Conservation (phyloP, 176 grass and related monocot genomes). For the Eleusine indica region DNA sequence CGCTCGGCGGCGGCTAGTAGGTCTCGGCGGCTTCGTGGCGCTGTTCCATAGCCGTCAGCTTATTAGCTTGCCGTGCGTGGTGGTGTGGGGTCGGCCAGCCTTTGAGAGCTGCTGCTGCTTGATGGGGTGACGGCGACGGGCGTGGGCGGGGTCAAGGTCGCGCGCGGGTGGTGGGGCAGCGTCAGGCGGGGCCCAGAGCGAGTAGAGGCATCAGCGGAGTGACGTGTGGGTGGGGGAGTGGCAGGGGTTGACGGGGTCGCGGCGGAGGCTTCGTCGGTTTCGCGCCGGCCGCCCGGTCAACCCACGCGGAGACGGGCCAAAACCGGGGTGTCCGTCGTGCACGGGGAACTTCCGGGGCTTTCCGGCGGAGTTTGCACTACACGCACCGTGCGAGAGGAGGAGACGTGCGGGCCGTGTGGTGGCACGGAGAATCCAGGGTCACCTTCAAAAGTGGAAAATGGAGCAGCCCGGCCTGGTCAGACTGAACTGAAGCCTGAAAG, state of each 20-base stretch:
- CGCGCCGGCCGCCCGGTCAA: constrained; percentile 28
- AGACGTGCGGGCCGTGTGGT: neutral
- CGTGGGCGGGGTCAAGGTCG: constrained; percentile 42
- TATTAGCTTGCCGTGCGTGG: neutral
- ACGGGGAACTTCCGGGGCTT: neutral
- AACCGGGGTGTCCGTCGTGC: neutral
- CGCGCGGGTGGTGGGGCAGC: constrained; percentile 7
- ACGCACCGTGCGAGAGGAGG: neutral
- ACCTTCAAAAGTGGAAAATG: neutral
- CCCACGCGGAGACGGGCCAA: constrained; percentile 8
- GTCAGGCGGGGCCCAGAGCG: neutral
- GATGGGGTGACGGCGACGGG: constrained; percentile 46
- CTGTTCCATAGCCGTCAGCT: neutral
- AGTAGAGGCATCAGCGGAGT: constrained; percentile 12
- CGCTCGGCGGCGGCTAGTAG: neutral
- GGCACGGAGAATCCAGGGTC: neutral
- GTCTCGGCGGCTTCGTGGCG: neutral
- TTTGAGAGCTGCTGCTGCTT: neutral
- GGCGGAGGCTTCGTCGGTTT: constrained; percentile 1
- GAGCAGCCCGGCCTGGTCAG: constrained; percentile 11
- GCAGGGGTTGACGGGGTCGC: constrained; percentile 42
- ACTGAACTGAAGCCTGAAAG: neutral
- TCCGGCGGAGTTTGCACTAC: neutral
- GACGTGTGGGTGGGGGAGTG: constrained; percentile 35
- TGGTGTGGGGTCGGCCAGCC: neutral